These are phyloP conservation scores for Volvox africanus DNA, from an alignment of 139 green algal genomes.

Conservation along the genomic window DNA sequence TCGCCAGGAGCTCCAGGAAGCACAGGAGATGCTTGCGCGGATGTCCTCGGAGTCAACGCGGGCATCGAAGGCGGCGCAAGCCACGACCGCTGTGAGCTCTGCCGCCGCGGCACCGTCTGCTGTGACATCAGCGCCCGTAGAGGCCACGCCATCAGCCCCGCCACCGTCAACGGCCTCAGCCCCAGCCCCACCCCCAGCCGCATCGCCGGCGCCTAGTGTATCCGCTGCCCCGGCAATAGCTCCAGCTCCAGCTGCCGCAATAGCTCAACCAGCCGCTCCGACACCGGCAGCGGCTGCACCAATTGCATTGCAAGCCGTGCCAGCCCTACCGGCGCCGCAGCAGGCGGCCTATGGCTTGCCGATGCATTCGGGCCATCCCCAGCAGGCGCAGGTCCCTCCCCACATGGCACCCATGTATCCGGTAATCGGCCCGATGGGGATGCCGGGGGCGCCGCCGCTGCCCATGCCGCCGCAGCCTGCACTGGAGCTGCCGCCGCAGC, in stretches of 20 bases:
- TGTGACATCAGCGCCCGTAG: neutral
- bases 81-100: neutral
- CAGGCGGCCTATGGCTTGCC: slow-evolving; percentile 20
- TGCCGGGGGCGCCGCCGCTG: slow-evolving; percentile 18
- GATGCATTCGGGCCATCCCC: neutral
- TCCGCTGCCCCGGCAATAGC: neutral
- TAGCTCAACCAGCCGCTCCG: neutral
- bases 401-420: neutral
- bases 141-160: slow-evolving; percentile 27
- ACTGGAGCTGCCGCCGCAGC: neutral
- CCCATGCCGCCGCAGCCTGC: slow-evolving; percentile 29
- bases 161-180: slow-evolving; percentile 9
- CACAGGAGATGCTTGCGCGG: slow-evolving; percentile 68
- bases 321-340: neutral
- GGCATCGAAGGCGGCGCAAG: neutral
- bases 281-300: neutral
- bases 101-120: slow-evolving; percentile 9
- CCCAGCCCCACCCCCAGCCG: slow-evolving; percentile 24
- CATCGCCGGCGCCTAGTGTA: slow-evolving; percentile 4
- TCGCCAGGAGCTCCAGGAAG: slow-evolving; percentile 73
- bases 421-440: slow-evolving; percentile 8
- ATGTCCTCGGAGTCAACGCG: slow-evolving; percentile 40
- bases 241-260: slow-evolving; percentile 17
- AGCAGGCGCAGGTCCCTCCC: neutral
- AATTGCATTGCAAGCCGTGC: too few species aligned